These are phyloP conservation scores for Candida mattraensis DNA, from an alignment of 805 yeast species.

Conservation along the genomic window DNA sequence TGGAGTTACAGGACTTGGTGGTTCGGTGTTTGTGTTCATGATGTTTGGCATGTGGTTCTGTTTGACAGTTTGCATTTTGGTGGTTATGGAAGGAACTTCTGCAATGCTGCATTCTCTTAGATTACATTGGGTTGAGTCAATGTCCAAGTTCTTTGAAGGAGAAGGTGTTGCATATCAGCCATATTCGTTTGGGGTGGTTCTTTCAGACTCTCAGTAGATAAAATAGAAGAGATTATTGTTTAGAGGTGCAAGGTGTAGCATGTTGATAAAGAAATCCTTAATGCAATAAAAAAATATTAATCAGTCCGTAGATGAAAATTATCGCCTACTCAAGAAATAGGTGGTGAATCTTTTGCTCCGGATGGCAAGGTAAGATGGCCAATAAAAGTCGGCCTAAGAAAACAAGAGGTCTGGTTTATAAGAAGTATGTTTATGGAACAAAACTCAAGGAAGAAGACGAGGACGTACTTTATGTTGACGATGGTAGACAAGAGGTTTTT, in stretches of 20 bases:
- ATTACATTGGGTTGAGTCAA: constrained; percentile 98
- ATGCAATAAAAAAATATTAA: constrained; percentile 1
- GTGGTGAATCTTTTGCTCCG: too few relatives aligned
- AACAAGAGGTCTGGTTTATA: constrained; percentile 68
- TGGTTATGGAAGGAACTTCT: constrained; percentile 97
- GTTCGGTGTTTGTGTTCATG: constrained; percentile 72
- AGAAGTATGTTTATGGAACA: constrained; percentile 64
- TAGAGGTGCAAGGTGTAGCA: constrained; percentile 11
- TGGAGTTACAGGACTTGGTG: constrained; percentile 57
- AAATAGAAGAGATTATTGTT: background rate
- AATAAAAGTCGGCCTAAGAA: constrained; percentile 87
- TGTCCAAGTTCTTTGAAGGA: constrained; percentile 97
- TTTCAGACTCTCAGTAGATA: constrained; percentile 10
- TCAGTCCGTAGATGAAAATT: constrained; percentile 3
- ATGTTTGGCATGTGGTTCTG: constrained; percentile 95
- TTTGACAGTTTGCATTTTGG: constrained; percentile 86
- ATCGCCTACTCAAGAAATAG: constrained; percentile 1
- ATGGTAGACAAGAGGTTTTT: background rate
- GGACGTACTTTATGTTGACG: constrained; percentile 25
- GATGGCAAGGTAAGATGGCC: constrained; percentile 54
- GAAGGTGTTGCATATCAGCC: constrained; percentile 92
- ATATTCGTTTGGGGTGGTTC: constrained; percentile 54
- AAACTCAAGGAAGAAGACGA: constrained; percentile 27
- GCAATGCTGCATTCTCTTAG: constrained; percentile 99
- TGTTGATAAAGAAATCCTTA: background rate